phyloP scores from a whole-genome alignment of 139 green algal genomes.

The Picochlorum sp. region DNA sequence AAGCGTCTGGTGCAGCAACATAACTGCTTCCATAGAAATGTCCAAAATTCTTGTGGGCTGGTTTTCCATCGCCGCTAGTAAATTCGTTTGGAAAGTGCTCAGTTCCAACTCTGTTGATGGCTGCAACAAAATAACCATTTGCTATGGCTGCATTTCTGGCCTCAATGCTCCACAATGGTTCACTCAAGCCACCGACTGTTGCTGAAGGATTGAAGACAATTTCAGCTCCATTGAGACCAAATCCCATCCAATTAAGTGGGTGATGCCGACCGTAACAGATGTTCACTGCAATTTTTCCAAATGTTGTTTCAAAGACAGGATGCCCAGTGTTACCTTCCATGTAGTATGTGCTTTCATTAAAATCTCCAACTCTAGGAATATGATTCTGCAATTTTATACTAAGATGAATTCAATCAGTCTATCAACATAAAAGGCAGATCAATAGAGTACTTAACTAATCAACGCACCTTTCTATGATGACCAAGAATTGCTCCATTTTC shows the following conservation, averaged over 20 bases:
- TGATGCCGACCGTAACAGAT: slow-evolving; percentile 98
- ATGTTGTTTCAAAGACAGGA: slow-evolving; percentile 84
- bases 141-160: slow-evolving; percentile 85
- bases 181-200: slow-evolving; percentile 79
- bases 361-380: slow-evolving; percentile 94
- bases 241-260: slow-evolving; percentile 90
- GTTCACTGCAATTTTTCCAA: slow-evolving; percentile 85
- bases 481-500: slow-evolving; percentile 83
- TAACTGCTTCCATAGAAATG: slow-evolving; percentile 91
- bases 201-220: slow-evolving; percentile 96
- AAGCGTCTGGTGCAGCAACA: slow-evolving; percentile 84
- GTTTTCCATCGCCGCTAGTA: slow-evolving; percentile 82
- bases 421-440: not conserved
- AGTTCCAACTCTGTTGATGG: slow-evolving; percentile 92
- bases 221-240: slow-evolving; percentile 93
- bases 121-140: slow-evolving; percentile 63
- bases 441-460: no score
- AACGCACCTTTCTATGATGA: slow-evolving; percentile 68
- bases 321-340: slow-evolving; percentile 80
- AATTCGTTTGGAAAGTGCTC: slow-evolving; percentile 88
- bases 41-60: slow-evolving; percentile 81
- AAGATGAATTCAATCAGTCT: slow-evolving; percentile 20
- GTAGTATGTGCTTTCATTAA: slow-evolving; percentile 98
- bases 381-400: slow-evolving; percentile 64
- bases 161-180: slow-evolving; percentile 81